These are phyloP conservation scores for Scheffersomyces titani DNA, from an alignment of 1,139 yeast genomes.

Conservation along the genomic window DNA sequence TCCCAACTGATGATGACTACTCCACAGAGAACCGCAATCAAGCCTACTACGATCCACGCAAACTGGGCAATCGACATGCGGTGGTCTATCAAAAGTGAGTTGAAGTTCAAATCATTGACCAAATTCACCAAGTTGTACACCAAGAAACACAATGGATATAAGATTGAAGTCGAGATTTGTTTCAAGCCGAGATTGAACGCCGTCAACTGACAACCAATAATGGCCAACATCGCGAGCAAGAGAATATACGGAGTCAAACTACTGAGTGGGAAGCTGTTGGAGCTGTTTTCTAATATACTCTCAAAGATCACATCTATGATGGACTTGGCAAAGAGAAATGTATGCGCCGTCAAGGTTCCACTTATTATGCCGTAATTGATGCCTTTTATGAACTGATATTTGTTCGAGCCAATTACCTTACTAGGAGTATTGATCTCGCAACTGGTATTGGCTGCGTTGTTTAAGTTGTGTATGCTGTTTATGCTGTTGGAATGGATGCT, in stretches of 20 bases:
- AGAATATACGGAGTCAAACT: slow-evolving; percentile 48
- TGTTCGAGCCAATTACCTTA: slow-evolving; percentile 9
- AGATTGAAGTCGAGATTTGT: slow-evolving; percentile 70
- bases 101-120: slow-evolving; percentile 68
- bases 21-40: slow-evolving; percentile 55
- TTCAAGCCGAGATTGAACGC: slow-evolving; percentile 76
- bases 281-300: slow-evolving; percentile 36
- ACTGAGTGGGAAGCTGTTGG: slow-evolving; percentile 19
- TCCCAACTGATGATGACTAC: slow-evolving; percentile 49
- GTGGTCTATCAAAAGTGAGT: slow-evolving; percentile 41
- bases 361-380: slow-evolving; percentile 66
- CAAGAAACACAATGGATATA: slow-evolving; percentile 85
- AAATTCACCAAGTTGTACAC: slow-evolving; percentile 77
- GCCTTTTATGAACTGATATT: slow-evolving; percentile 46
- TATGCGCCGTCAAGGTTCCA: slow-evolving; percentile 84
- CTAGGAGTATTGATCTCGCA: background rate
- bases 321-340: slow-evolving; percentile 80
- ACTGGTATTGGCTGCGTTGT: slow-evolving; percentile 5
- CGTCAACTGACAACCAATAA: slow-evolving; percentile 75
- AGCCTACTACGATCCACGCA: slow-evolving; percentile 50
- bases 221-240: slow-evolving; percentile 56
- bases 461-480: slow-evolving; percentile 18
- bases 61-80: slow-evolving; percentile 38
- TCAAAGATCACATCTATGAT: slow-evolving; percentile 67
- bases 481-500: background rate